Evolutionary conservation across 1,284 basidiomycete genomes (phyloP).

Genomic region (Fomitopsis schrenkii): DNA sequence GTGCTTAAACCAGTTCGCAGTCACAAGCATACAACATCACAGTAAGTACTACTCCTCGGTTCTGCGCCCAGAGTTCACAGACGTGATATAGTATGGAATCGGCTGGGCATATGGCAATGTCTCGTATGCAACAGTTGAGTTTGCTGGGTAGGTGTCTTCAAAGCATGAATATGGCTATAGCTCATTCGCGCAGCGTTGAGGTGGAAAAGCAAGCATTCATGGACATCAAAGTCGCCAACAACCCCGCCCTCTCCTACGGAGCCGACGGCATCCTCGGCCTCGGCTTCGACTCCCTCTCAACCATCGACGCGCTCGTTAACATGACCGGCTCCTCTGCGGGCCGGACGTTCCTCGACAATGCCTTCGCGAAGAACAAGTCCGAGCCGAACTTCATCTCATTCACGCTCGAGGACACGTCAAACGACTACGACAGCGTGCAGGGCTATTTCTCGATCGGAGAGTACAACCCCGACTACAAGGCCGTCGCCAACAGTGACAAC

Average conservation of each 20-base stretch:
- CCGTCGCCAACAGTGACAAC: slow-evolving; percentile 46
- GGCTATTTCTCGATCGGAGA: slow-evolving; percentile 76
- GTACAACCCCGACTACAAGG: slow-evolving; percentile 54
- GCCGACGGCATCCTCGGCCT: slow-evolving; percentile 71
- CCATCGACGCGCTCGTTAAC: slow-evolving; percentile 58
- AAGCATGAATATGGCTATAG: slow-evolving; percentile 2
- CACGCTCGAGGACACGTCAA: slow-evolving; percentile 55
- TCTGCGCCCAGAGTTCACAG: not conserved
- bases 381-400: slow-evolving; percentile 80
- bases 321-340: slow-evolving; percentile 52
- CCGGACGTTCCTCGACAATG: slow-evolving; percentile 67
- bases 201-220: slow-evolving; percentile 66
- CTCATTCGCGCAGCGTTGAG: slow-evolving; percentile 42
- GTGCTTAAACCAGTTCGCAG: slow-evolving; percentile 23
- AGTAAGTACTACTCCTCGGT: slow-evolving; percentile 33
- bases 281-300: slow-evolving; percentile 74
- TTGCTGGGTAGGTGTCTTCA: slow-evolving; percentile 53
- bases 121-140: slow-evolving; percentile 55
- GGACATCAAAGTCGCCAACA: slow-evolving; percentile 53
- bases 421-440: slow-evolving; percentile 47
- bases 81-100: slow-evolving; percentile 58
- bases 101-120: slow-evolving; percentile 70
- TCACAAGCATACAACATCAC: slow-evolving; percentile 51
- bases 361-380: slow-evolving; percentile 60
- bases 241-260: slow-evolving; percentile 70